phyloP scores from a whole-genome alignment of 768 basidiomycete genomes.

The Phylloporus arenicola region DNA sequence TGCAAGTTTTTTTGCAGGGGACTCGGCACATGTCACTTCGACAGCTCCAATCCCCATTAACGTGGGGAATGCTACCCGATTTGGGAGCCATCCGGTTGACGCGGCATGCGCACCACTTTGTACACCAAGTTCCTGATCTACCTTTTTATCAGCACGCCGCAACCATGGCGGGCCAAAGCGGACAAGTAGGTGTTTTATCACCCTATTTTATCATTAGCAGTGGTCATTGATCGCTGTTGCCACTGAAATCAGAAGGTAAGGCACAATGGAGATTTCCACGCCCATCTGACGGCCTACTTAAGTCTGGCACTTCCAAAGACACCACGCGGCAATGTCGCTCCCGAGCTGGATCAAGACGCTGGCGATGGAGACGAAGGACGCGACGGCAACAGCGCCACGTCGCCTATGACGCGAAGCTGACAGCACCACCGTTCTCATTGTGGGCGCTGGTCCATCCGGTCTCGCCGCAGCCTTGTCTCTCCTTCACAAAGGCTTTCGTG shows the following conservation, averaged over 20 bases:
- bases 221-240: background rate
- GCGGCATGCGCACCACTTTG: background rate
- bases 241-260: background rate
- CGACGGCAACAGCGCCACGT: slow-evolving; percentile 12
- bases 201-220: background rate
- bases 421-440: slow-evolving; percentile 41
- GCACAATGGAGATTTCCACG: background rate
- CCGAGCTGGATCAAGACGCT: no score
- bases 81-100: background rate
- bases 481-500: slow-evolving; percentile 34
- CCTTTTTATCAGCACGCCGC: background rate
- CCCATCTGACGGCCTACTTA: background rate
- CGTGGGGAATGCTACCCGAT: background rate
- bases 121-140: background rate
- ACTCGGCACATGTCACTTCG: background rate
- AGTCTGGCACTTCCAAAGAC: background rate
- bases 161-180: background rate
- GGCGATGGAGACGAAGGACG: no score
- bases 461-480: slow-evolving; percentile 47
- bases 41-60: background rate
- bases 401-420: no score
- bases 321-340: slow-evolving; percentile 14
- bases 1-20: background rate
- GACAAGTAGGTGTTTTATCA: background rate
- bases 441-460: slow-evolving; percentile 52